Evolutionary conservation across 2,329 filamentous ascomycete genomes (phyloP).

Genomic region (Microcyclosporella mali): DNA sequence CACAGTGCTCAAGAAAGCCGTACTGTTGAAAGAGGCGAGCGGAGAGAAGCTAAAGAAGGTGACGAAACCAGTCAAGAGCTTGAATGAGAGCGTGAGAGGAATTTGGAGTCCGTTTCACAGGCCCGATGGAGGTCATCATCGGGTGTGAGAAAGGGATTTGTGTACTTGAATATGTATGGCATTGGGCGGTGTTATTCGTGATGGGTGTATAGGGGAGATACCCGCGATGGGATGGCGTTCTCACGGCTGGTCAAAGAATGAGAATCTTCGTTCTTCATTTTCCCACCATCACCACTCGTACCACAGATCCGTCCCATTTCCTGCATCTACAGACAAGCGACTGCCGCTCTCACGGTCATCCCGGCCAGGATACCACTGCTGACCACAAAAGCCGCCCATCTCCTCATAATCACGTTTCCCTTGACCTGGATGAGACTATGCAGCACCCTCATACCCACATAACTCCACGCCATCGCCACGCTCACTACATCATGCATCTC

Average conservation of each 20-base stretch:
- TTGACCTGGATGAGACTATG: slow-evolving; percentile 38
- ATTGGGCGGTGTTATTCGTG: slow-evolving; percentile 9
- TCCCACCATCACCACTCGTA: too few relatives aligned
- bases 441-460: slow-evolving; percentile 36
- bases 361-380: slow-evolving; percentile 5
- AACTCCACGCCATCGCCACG: slow-evolving; percentile 37
- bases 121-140: slow-evolving; percentile 40
- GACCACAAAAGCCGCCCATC: slow-evolving; percentile 5
- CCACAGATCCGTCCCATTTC: neutral
- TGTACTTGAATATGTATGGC: slow-evolving; percentile 4
- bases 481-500: slow-evolving; percentile 26
- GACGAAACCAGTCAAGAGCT: slow-evolving; percentile 54
- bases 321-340: neutral
- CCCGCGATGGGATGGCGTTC: slow-evolving; percentile 1
- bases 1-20: slow-evolving; percentile 63
- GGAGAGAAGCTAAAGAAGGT: slow-evolving; percentile 64
- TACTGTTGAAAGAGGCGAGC: too few relatives aligned
- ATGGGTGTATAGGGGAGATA: slow-evolving; percentile 1
- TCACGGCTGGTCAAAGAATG: too few relatives aligned
- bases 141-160: slow-evolving; percentile 35
- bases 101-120: slow-evolving; percentile 60
- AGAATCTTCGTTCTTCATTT: too few relatives aligned
- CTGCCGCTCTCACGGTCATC: slow-evolving; percentile 5
- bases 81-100: slow-evolving; percentile 59
- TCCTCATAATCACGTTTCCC: slow-evolving; percentile 32